Evolutionary conservation across 768 basidiomycete genomes (phyloP), one percentile per base, ranked within the genome.

Genomic region (Steccherinum ochraceum): DNA sequence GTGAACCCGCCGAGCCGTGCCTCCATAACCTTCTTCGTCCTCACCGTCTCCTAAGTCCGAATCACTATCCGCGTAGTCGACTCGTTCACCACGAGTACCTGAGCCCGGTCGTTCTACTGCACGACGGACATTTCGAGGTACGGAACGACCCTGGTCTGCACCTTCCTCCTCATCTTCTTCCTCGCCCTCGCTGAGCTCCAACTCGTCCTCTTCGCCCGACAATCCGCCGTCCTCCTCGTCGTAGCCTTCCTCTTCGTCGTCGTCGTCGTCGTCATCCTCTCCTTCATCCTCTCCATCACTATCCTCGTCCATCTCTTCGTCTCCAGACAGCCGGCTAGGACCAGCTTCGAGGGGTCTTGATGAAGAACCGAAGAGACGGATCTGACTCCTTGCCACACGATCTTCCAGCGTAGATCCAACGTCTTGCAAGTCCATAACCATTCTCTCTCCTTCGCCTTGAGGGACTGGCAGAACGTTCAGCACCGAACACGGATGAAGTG

Each of bases 391-490:
- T 16, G 84, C 78, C 24, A 98, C 84, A 5, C 75, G 79, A 58
- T 93, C 93, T 53, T 85, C 93, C 24, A 99, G 82, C 0, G 94
- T 97, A 2, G 73, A 67, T 24, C 72, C 70, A 18, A 84, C 89
- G 55, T 93, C 96, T 66, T 99, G 96, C 12, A 99, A 74, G 64
- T 91, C 89, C 77, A 97, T 89, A 12, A 99, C 93, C 96, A 99
- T 98, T 64, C 85, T 79, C 63, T 97, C 95, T 13, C 96, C 96
- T 67, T 96, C 95, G 7, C 94, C 95, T 61, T 88, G 88, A 3
- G 76, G 76, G 44, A 78, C 90, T 93, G 56, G 19, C 50, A 26
- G 18, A 45, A 25, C 27, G 42, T 13, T 52, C 20, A 27, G 43
- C 51, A 58, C 46, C 30, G 40, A 21, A 10, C 0, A 44, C 45